Conservation (phyloP, 768 basidiomycete species). For the Tylopilus vinaceipallidus region DNA sequence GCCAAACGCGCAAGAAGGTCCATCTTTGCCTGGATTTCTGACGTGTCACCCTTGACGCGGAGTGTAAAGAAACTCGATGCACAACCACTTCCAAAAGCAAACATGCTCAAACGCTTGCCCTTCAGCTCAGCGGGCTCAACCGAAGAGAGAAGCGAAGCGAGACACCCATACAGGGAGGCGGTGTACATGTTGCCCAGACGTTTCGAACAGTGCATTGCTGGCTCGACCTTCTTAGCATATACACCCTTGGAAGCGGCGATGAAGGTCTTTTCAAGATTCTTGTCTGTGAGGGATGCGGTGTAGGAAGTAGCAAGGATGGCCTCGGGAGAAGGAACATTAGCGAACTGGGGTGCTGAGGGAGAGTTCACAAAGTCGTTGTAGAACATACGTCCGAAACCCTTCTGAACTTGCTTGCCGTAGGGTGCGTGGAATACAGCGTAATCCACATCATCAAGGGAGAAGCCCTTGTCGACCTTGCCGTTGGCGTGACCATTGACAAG, state of each 20-base stretch:
- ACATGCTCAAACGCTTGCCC: slow-evolving; percentile 88
- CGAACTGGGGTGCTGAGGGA: slow-evolving; percentile 67
- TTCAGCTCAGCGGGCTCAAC: slow-evolving; percentile 67
- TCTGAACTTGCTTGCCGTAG: slow-evolving; percentile 98
- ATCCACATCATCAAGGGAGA: slow-evolving; percentile 83
- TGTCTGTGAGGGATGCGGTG: slow-evolving; percentile 83
- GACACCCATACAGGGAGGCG: slow-evolving; percentile 90
- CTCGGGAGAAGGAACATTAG: slow-evolving; percentile 69
- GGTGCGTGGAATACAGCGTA: slow-evolving; percentile 96
- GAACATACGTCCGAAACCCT: slow-evolving; percentile 89
- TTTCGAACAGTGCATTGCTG: slow-evolving; percentile 82
- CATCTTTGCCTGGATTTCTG: slow-evolving; percentile 77
- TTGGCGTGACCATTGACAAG: slow-evolving; percentile 36
- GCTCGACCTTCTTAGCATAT: slow-evolving; percentile 74
- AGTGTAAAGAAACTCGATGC: slow-evolving; percentile 94
- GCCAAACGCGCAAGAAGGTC: slow-evolving; percentile 76
- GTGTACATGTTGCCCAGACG: slow-evolving; percentile 99
- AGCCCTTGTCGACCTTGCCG: slow-evolving; percentile 34
- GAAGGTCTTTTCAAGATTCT: slow-evolving; percentile 94
- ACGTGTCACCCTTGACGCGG: slow-evolving; percentile 83
- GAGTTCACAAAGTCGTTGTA: slow-evolving; percentile 90
- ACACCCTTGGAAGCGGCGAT: slow-evolving; percentile 70
- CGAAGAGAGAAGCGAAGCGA: slow-evolving; percentile 79
- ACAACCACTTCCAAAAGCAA: slow-evolving; percentile 95
- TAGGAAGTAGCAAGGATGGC: slow-evolving; percentile 63